Evolutionary conservation across 805 yeast genomes (phyloP), one percentile per base, ranked within the genome.

Genomic region (Jamesozyma rosinii): DNA sequence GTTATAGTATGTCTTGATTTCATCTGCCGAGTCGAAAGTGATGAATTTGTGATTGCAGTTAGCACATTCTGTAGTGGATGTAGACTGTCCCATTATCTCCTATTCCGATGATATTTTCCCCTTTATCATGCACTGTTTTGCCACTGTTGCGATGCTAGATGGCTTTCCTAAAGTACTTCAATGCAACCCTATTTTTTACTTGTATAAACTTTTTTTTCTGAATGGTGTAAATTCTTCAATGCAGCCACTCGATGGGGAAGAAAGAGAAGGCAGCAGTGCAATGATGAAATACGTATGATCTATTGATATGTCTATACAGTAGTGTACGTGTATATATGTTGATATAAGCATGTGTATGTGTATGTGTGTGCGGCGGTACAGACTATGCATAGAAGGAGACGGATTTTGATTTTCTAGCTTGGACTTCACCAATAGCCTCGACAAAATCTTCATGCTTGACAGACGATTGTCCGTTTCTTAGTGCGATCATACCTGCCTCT

Each of bases 401-500:
- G 39, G 92, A 79, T 70, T 92, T 92, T 45, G 84, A 76, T 74
- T 92, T 92, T 71, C 98, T 81, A 32, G 97, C 95, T 69, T 92
- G 98, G 29, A 92, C 98, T 71, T 92, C 98, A 50, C 96, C 82
- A 48, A 92, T 88, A 43, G 95, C 99, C 64, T 92, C 98, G 22
- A 92, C 95, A 61, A 90, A 92, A 67, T 92, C 98, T 67, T 92
- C 98, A 64, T 92, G 99, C 55, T 86, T 84, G 43, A 92, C 89
- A 52, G 81, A 75, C 35, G 83, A 76, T 67, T 92, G 95, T 15
- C 95, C 97, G 56, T 86, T 87, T 69, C 98, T 79, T 61, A 92
- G 73, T 1, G 98, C 99, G 67, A 92, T 92, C 99, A 92, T 92
- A 61, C 99, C 99, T 5, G 99, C 98, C 66, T 92, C 99, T 19